phyloP scores from a whole-genome alignment of 2,329 filamentous ascomycete species.

The Endoconidiophora laricicola region DNA sequence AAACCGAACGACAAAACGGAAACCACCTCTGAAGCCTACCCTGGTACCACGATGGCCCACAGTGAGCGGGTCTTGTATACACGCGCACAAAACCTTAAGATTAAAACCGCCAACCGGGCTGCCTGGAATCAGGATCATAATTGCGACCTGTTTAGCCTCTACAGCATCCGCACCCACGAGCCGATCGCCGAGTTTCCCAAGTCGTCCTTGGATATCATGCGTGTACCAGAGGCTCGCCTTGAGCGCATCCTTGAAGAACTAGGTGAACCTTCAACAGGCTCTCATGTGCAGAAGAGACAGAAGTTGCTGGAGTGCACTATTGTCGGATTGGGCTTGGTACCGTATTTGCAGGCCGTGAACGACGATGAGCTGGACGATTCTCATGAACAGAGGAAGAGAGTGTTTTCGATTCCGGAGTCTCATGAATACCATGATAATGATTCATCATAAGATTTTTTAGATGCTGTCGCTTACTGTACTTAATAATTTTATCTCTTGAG shows the following conservation, averaged over 20 bases:
- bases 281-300: slow-evolving; percentile 1
- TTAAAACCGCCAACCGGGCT: slow-evolving; percentile 8
- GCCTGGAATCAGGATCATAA: slow-evolving; percentile 4
- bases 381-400: too few species aligned
- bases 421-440: too few species aligned
- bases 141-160: slow-evolving; percentile 4
- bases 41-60: neutral
- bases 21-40: neutral
- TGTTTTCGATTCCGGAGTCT: too few species aligned
- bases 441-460: too few species aligned
- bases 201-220: neutral
- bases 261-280: neutral
- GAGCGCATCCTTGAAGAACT: neutral
- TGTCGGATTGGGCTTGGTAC: neutral
- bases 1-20: neutral
- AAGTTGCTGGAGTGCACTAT: slow-evolving; percentile 1
- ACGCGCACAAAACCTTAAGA: neutral
- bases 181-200: neutral
- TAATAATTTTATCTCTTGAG: too few species aligned
- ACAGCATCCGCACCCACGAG: slow-evolving; percentile 1
- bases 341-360: neutral
- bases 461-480: too few species aligned
- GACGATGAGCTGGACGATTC: too few species aligned
- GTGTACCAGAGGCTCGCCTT: neutral
- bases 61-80: neutral